Percentiles rank a stretch among this genome's conserved stretches.
These are phyloP conservation scores for Populus tomentosa DNA, from an alignment of 441 rosid genomes.

Conservation along the genomic window DNA sequence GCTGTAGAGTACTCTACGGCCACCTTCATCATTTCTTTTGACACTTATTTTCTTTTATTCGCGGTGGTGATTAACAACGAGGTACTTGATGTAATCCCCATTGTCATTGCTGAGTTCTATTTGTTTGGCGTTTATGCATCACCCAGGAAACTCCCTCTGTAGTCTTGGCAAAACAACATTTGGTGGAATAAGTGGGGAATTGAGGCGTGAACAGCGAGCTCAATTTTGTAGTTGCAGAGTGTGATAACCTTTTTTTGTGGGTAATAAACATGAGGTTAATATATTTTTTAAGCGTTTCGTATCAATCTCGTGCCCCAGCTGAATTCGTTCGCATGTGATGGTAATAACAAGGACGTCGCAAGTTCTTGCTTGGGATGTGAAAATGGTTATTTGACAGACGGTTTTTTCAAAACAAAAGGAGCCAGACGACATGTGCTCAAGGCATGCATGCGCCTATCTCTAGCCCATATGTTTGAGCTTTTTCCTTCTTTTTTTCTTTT, in stretches of 20 bases:
- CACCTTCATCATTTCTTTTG: not conserved
- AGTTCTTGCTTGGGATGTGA: too few species aligned
- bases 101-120: not conserved
- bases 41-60: too few species aligned
- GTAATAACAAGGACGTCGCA: too few species aligned
- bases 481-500: too few species aligned
- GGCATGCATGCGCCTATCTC: too few species aligned
- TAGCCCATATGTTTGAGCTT: too few species aligned
- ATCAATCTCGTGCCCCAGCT: too few species aligned
- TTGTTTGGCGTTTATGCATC: not conserved
- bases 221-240: constrained; percentile 11
- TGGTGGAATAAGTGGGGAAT: not conserved
- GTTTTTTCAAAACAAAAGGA: too few species aligned
- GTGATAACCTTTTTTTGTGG: not conserved
- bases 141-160: not conserved
- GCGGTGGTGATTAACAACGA: not conserved
- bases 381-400: too few species aligned
- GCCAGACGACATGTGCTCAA: too few species aligned
- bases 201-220: constrained; percentile 5
- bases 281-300: too few species aligned
- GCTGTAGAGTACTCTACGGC: constrained; percentile 37
- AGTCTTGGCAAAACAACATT: not conserved
- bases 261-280: not conserved
- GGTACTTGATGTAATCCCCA: not conserved
- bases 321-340: too few species aligned